A percentile compares a stretch with the other conserved stretches of the same genome.
phyloP scores from a whole-genome alignment of 139 green algal species.

The Tetradesmus lagerheimii region DNA sequence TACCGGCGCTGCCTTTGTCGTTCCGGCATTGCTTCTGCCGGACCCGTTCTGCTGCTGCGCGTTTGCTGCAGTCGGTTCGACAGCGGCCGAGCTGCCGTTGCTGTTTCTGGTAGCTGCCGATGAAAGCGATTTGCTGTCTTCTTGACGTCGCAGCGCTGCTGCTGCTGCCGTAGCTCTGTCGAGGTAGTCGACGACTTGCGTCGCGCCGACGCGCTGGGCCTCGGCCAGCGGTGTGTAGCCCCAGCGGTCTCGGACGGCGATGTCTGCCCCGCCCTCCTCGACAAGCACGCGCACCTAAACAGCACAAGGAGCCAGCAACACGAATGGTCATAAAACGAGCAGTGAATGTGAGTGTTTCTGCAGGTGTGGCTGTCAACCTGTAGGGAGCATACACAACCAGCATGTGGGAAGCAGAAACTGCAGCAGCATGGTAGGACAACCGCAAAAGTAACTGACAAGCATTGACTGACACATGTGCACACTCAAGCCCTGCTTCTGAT shows the following conservation, averaged over 20 bases:
- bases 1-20: background rate
- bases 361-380: background rate
- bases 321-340: too few relatives aligned
- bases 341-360: background rate
- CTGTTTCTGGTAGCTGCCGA: background rate
- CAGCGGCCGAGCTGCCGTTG: background rate
- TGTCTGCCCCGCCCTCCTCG: slow-evolving; percentile 26
- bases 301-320: background rate
- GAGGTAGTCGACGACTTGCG: slow-evolving; percentile 15
- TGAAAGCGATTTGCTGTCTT: too few relatives aligned
- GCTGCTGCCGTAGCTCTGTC: slow-evolving; percentile 7
- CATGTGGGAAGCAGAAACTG: background rate
- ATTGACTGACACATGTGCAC: background rate
- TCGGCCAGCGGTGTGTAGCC: slow-evolving; percentile 64
- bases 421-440: background rate
- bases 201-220: slow-evolving; percentile 59
- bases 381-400: too few relatives aligned
- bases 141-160: background rate
- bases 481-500: too few relatives aligned
- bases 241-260: slow-evolving; percentile 53
- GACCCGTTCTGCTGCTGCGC: background rate
- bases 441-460: background rate
- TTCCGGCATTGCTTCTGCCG: background rate
- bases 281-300: slow-evolving; percentile 18
- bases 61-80: background rate